phyloP scores from a whole-genome alignment of 306 rosid species.

The Quercus bicolor region DNA sequence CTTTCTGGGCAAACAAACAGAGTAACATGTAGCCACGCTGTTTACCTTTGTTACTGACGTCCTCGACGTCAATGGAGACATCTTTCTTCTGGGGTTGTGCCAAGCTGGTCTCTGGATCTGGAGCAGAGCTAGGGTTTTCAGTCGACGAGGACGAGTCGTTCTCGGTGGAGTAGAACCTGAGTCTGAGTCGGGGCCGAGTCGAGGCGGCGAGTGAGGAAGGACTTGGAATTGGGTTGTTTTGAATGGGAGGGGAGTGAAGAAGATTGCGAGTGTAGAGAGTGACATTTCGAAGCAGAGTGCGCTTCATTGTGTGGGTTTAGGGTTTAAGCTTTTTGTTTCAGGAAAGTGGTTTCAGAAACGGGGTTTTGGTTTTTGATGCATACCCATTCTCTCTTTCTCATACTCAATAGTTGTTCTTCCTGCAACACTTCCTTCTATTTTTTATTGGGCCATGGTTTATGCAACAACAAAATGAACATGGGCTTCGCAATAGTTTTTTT shows the following conservation, averaged over 20 bases:
- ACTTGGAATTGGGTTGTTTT: not conserved
- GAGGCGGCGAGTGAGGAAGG: not conserved
- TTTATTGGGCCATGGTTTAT: too few relatives aligned
- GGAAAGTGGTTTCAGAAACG: too few relatives aligned
- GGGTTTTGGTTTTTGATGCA: too few relatives aligned
- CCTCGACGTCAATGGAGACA: conserved; percentile 23
- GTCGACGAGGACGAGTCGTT: not conserved
- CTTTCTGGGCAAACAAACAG: conserved; percentile 9
- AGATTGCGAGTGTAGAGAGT: not conserved
- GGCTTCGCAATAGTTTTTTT: too few relatives aligned
- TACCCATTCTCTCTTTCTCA: too few relatives aligned
- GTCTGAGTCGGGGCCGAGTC: not conserved
- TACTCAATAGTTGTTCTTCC: too few relatives aligned
- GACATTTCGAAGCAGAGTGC: not conserved
- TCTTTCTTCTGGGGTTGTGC: not conserved
- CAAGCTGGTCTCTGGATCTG: not conserved
- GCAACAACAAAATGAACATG: too few relatives aligned
- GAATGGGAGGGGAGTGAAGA: not conserved
- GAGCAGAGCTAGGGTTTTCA: not conserved
- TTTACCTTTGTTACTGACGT: conserved; percentile 60
- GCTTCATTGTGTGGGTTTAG: not conserved
- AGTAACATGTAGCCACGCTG: not conserved
- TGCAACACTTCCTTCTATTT: too few relatives aligned
- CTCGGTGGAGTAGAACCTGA: not conserved
- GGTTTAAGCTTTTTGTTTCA: not conserved